Evolutionary conservation across 139 green algal genomes (phyloP), one percentile per base, ranked within the genome.

Genomic region (Chlorella sorokiniana): DNA sequence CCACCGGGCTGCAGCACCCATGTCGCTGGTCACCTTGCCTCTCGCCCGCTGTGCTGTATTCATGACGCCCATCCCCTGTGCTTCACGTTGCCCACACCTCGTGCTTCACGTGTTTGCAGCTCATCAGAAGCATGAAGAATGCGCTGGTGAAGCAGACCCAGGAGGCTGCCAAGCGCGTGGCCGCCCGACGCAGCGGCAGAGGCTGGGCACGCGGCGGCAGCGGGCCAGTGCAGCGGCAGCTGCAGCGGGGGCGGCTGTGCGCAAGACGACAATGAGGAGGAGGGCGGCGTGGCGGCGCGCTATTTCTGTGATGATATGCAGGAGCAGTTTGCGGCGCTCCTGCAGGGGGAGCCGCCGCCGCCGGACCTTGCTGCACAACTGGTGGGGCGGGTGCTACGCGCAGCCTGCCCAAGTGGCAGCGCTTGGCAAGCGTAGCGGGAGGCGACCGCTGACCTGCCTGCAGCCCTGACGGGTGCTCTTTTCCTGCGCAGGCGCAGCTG

Each of bases 121-220:
- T 81, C 40, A 81, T 81, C 41, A 62, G 56, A 27, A 72, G 23
- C 40, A 81, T 81, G 75, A 81, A 81, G 59, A 71, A 70, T 16
- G 59, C 59, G 0, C 75, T 81, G 59, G 75, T 81, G 25, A 71
- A 71, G 40, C 75, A 81, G 59, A 71, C 75, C 4, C 37, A 69
- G 20, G 75, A 81, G n/a, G 75, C 75, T 5, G 56, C 71, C 1
- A 61, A 81, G 75, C 62, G 51, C 10, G 52, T 52, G 20, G 75
- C 73, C 10, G 48, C 73, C 31, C 73, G 33, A 33, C 71, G 6
- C 20, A 29, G 54, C 54, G 54, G 25, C 73, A 9, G 10, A 52
- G 73, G 37, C 38, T 79, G 1, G 73, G 73, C 73, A 37, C 51
- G 25, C 27, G 59, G 11, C 29, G 31, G 54, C 73, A 61, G 23